Evolutionary conservation across 768 basidiomycete species (phyloP), one percentile per base, ranked within the genome.

Genomic region (Mycena haematopus): DNA sequence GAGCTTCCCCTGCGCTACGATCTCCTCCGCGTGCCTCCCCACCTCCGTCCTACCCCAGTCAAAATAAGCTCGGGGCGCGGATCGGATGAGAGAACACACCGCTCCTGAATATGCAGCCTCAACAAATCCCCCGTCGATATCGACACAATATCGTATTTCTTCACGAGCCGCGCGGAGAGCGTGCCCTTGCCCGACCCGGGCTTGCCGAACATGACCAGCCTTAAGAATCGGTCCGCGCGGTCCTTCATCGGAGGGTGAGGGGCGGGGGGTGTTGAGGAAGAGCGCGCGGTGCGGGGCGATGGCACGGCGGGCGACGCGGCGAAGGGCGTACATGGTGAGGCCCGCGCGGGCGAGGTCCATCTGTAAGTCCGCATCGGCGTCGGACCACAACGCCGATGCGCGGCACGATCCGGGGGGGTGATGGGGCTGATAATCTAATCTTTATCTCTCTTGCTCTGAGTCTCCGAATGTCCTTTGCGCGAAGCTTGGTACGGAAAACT

Each of bases 181-280:
- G 95, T 96, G 35, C 95, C 95, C 78, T 96, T 92, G 59, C 91
- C 91, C 50, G 90, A 85, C 27, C 90, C 90, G n/a, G 88, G 90
- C 75, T 91, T 91, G 31, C 89, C 90, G 73, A 90, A 91, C 80
- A 91, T 85, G 62, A 92, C 78, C 84, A 90, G 87, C 56, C 89
- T 82, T 53, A 89, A 76, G 49, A 79, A 69, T 29, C 71, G 75
- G 38, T 75, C 78, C 49, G 72, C 68, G 52, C 79, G 79, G 60
- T n/a, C n/a, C n/a, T n/a, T 78, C 76, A 6, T 69, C 58, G 19
- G 40, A 19, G 9, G 56, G 64, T n/a, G 76, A 73, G 49, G 75
- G 69, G 42, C 77, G 78, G 33, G 78, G 66, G 45, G 78, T 72
- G 65, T 80, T 82, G 49, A 86, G 80, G 56, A 78, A 80, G 69